phyloP scores from a whole-genome alignment of 148 eudicot species.

The Heliosperma pusillum region DNA sequence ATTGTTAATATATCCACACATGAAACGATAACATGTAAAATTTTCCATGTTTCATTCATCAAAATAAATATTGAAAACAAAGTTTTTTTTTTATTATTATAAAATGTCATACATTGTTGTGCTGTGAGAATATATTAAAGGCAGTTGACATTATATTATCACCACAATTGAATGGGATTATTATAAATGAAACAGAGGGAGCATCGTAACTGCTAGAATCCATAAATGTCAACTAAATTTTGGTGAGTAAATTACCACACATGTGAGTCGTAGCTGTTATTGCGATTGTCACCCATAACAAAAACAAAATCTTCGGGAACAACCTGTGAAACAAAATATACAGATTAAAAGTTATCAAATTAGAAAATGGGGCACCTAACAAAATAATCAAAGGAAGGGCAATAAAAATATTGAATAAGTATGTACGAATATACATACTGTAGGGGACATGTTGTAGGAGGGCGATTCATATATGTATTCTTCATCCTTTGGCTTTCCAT shows the following conservation, averaged over 20 bases:
- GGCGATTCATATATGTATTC: slow-evolving; percentile 70
- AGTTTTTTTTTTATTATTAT: no score
- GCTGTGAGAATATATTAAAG: neutral
- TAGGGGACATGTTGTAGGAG: slow-evolving; percentile 71
- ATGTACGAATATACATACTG: slow-evolving; percentile 42
- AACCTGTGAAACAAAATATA: slow-evolving; percentile 41
- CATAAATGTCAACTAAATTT: neutral
- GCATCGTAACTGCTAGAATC: neutral
- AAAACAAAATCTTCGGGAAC: slow-evolving; percentile 84
- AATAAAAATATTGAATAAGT: neutral
- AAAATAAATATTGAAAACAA: no score
- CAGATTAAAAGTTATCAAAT: slow-evolving; percentile 16
- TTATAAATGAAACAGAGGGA: neutral
- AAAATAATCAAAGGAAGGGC: neutral
- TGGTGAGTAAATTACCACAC: slow-evolving; percentile 51
- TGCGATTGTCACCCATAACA: slow-evolving; percentile 98
- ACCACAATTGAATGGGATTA: neutral
- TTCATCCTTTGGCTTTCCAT: slow-evolving; percentile 67
- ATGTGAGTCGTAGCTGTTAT: slow-evolving; percentile 97
- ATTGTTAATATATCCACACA: neutral
- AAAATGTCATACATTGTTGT: neutral
- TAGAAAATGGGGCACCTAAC: neutral
- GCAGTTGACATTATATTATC: neutral
- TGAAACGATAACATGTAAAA: neutral
- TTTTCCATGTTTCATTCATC: neutral